Evolutionary conservation across 2,329 filamentous ascomycete species (phyloP).

Genomic region (Fusarium bactridioides): DNA sequence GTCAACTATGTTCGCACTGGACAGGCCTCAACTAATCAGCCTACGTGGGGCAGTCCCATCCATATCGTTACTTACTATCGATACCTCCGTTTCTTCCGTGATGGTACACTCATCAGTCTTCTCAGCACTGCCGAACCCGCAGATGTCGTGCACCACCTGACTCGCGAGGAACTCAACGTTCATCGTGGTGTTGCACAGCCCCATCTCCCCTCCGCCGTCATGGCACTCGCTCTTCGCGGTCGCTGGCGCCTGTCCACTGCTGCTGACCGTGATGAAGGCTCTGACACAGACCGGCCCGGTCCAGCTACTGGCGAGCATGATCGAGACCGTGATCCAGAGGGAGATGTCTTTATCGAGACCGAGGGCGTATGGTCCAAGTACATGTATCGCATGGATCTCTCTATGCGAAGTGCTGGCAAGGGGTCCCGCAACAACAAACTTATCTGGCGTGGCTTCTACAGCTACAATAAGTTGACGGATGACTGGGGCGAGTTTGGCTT

Average conservation of each 20-base stretch:
- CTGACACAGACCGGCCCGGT: conserved; percentile 3
- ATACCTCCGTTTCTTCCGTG: conserved; percentile 93
- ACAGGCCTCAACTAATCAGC: conserved; percentile 71
- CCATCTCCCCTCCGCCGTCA: conserved; percentile 57
- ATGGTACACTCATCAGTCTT: conserved; percentile 83
- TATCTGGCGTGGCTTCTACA: conserved; percentile 88
- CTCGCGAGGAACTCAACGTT: conserved; percentile 69
- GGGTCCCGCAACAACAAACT: conserved; percentile 84
- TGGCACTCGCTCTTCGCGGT: conserved; percentile 72
- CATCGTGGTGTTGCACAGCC: conserved; percentile 48
- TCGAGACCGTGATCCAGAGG: conserved; percentile 55
- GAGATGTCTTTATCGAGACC: conserved; percentile 83
- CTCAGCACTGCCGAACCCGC: conserved; percentile 81
- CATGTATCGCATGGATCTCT: conserved; percentile 82
- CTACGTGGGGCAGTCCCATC: conserved; percentile 82
- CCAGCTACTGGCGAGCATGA: background rate
- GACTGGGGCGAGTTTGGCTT: conserved; percentile 85
- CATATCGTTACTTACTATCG: conserved; percentile 98
- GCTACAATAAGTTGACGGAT: conserved; percentile 87
- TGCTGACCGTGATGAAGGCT: conserved; percentile 43
- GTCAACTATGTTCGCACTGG: conserved; percentile 93
- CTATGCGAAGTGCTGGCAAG: conserved; percentile 69
- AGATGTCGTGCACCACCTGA: conserved; percentile 88
- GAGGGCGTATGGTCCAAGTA: conserved; percentile 83
- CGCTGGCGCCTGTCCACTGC: conserved; percentile 59